These are phyloP conservation scores for Torulaspora pretoriensis DNA, from an alignment of 1,139 yeast species.

Conservation along the genomic window DNA sequence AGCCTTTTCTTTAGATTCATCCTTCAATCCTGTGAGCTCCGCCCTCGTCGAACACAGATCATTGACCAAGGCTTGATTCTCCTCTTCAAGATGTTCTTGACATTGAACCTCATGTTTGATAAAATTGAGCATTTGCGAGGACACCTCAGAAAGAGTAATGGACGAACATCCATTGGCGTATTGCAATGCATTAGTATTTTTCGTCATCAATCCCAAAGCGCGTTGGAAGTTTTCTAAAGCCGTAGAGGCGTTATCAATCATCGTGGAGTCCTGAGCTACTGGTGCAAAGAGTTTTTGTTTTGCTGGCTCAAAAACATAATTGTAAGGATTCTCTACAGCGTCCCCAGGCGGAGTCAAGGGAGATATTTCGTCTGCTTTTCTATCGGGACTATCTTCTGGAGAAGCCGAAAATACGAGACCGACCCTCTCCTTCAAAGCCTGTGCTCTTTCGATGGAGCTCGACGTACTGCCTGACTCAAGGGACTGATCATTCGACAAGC, in stretches of 20 bases:
- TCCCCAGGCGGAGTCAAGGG: conserved; percentile 17
- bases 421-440: conserved; percentile 12
- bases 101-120: conserved; percentile 6
- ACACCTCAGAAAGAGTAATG: conserved; percentile 9
- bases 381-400: conserved; percentile 9
- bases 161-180: conserved; percentile 3
- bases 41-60: conserved; percentile 1
- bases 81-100: conserved; percentile 4
- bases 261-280: conserved; percentile 16
- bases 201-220: conserved; percentile 10
- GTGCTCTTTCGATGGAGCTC: conserved; percentile 20
- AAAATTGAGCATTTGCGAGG: conserved; percentile 9
- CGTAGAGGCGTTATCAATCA: conserved; percentile 18
- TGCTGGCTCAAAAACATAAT: conserved; percentile 17
- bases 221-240: conserved; percentile 18
- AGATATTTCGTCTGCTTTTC: conserved; percentile 14
- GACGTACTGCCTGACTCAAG: conserved; percentile 12
- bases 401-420: conserved; percentile 14
- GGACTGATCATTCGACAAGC: neutral
- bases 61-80: conserved; percentile 1
- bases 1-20: conserved; percentile 1
- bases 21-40: neutral
- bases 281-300: conserved; percentile 7
- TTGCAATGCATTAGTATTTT: conserved; percentile 2
- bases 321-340: conserved; percentile 16